Evolutionary conservation across 2,329 filamentous ascomycete species (phyloP), one percentile per base, ranked within the genome.

Genomic region (Pezicula carpinea): DNA sequence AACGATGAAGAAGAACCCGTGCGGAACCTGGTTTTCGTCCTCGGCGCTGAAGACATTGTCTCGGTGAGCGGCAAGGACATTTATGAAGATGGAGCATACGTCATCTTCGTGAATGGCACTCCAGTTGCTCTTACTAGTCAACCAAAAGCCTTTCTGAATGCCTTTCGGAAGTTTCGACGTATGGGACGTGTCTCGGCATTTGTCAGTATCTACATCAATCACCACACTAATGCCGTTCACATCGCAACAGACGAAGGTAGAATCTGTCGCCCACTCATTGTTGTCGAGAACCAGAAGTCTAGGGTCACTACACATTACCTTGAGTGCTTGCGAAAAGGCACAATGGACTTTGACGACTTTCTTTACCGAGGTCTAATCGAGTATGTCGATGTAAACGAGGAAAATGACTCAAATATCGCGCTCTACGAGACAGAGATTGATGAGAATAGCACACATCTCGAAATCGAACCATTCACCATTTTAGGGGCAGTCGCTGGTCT

Each of bases 391-490:
- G 90, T 96, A 57, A 99, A 99, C 67, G 95, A 99, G 67, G 93
- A 99, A 68, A 95, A 99, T 61, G 93, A 99, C 59, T 87, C 90
- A 0, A 85, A 96, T 46, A 95, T 99, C 55, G 88, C 92, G 4
- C 80, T 96, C 15, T 91, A 91, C 59, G 92, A 97, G 63, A 77
- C 83, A 18, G 85, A 95, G 50, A 89, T 97, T 54, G 85, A 82
- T 15, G 79, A 83, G 52, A 82, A 83, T 45, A 95, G 90, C 0
- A 99, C 93, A 0, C 95, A 99, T 69, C 74, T 97, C 50, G 93
- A 99, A 67, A 97, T 99, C 52, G 93, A 99, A 64, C 95, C 95
- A 0, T 99, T 99, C 64, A 99, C 93, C 1, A 85, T 99, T 42
- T 79, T 99, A 13, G 93, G 93, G 21, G 93, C 93, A 39, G 93